Evolutionary conservation across 208 protist species (phyloP).

Genomic region (Leishmania mexicana): DNA sequence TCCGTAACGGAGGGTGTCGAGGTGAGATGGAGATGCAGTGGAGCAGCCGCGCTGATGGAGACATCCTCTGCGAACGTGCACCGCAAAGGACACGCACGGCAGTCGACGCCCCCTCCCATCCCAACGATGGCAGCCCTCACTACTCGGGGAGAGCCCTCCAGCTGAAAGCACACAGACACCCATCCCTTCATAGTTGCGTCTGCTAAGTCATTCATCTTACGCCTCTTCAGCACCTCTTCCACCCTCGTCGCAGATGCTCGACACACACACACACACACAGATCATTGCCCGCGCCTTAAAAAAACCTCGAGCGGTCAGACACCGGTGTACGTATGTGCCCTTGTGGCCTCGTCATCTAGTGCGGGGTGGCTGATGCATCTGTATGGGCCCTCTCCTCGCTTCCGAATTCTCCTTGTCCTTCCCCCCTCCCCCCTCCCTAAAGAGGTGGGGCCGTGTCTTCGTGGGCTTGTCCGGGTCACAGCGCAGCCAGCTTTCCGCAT

Average conservation of each 20-base stretch:
- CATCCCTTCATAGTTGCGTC: not conserved
- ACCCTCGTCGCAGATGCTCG: not conserved
- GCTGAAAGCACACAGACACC: not conserved
- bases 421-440: not conserved
- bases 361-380: not conserved
- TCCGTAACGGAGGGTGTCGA: not conserved
- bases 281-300: not conserved
- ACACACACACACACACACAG: not conserved
- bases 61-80: not conserved
- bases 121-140: not conserved
- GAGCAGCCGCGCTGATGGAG: not conserved
- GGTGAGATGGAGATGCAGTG: not conserved
- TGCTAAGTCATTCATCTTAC: not conserved
- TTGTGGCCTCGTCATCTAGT: not conserved
- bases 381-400: not conserved
- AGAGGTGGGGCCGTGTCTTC: not conserved
- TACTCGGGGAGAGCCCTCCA: not conserved
- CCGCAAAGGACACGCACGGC: not conserved
- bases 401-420: not conserved
- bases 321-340: no score
- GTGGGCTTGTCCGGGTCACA: not conserved
- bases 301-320: not conserved
- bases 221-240: not conserved
- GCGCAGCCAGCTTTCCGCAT: not conserved
- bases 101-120: not conserved